phyloP scores from a whole-genome alignment of 495 filamentous ascomycete species.

The Parathielavia appendiculata region DNA sequence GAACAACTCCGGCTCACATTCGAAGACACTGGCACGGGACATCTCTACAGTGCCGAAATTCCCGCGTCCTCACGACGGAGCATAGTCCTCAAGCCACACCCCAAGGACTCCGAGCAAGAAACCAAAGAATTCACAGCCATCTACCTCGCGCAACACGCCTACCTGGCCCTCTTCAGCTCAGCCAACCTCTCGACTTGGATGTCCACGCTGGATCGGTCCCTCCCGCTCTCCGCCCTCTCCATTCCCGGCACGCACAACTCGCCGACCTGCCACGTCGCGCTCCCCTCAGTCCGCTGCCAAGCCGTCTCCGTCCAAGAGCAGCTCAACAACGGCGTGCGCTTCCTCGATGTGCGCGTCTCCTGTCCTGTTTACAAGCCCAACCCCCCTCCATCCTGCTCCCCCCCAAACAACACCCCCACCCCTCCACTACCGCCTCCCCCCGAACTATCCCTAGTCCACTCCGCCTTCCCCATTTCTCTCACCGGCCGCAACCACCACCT shows the following conservation, averaged over 20 bases:
- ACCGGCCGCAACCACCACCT: constrained; percentile 59
- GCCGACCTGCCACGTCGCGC: constrained; percentile 72
- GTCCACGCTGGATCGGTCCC: constrained; percentile 59
- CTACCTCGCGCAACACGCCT: constrained; percentile 57
- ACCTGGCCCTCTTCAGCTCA: constrained; percentile 73
- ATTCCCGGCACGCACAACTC: constrained; percentile 97
- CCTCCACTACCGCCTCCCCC: background rate
- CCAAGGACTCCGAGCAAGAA: background rate
- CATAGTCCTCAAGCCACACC: constrained; percentile 31
- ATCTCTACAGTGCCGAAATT: constrained; percentile 38
- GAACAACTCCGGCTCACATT: constrained; percentile 46
- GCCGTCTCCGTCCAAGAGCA: constrained; percentile 70
- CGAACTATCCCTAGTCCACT: constrained; percentile 54
- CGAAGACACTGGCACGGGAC: constrained; percentile 28
- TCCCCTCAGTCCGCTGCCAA: constrained; percentile 93
- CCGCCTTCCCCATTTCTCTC: constrained; percentile 44
- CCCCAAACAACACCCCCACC: background rate
- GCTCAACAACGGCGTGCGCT: constrained; percentile 85
- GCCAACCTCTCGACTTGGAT: constrained; percentile 76
- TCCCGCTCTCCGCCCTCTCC: constrained; percentile 70
- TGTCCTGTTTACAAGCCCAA: constrained; percentile 22
- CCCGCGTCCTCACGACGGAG: constrained; percentile 35
- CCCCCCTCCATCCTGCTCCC: constrained; percentile 31
- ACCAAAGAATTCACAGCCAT: constrained; percentile 61
- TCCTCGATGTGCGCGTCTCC: constrained; percentile 80